A percentile compares a stretch with the other conserved stretches of the same genome.
Evolutionary conservation across 2,329 filamentous ascomycete species (phyloP).

Genomic region (Diplodia corticola): DNA sequence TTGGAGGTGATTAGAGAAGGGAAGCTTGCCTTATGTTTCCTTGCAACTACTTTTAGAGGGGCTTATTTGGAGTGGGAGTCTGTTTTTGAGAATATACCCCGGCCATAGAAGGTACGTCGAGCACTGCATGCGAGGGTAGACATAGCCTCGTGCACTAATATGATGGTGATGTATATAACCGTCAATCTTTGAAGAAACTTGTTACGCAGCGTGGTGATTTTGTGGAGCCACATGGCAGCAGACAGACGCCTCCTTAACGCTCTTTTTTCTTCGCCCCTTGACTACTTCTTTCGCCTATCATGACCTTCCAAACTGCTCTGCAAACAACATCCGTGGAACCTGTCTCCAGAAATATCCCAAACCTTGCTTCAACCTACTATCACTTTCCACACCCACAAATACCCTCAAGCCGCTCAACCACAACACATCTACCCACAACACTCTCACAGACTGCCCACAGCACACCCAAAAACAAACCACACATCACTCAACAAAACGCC

Average conservation of each 20-base stretch:
- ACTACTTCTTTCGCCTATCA: background rate
- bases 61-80: background rate
- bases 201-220: background rate
- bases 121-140: background rate
- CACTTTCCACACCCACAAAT: no score
- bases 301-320: no score
- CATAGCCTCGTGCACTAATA: background rate
- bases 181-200: background rate
- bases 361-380: background rate
- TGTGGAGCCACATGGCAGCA: background rate
- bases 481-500: background rate
- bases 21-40: background rate
- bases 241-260: background rate
- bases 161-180: background rate
- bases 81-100: constrained; percentile 10
- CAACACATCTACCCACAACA: no score
- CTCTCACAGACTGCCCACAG: no score
- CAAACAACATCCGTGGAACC: background rate
- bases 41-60: background rate
- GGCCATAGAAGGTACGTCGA: constrained; percentile 14
- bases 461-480: background rate
- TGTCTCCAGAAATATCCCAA: background rate
- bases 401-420: background rate
- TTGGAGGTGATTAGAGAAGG: background rate
- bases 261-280: background rate